Base-by-base conservation (phyloP, 768 basidiomycete species). In the Suillus spraguei region DNA sequence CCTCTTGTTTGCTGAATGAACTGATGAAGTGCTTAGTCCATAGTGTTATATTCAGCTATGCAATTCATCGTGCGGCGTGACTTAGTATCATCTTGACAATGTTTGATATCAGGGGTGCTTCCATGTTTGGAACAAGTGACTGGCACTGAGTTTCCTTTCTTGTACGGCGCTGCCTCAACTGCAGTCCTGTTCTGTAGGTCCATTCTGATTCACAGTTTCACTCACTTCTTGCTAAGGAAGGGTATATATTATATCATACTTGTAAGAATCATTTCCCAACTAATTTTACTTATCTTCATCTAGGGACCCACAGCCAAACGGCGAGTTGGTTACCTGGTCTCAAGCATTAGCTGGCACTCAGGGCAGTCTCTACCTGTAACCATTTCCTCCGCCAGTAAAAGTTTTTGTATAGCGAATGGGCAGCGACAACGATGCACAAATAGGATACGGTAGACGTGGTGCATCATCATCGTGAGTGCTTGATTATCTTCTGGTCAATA, bases 381-480 rank as follows among this genome's bases (percentile, higher is more conserved):
- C 8, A 38, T 38, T 5, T 28, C 24, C 14, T 38, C n/a, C 52
- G 13, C 32, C 22, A 28, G 38, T 53, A 33, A 32, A 53, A 39
- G 9, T 24, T 28, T 5, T 39, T 28, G 16, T 42, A 38, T 67
- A 65, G 53, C 63, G 49, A 36, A 60, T 63, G 28, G 60, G 47
- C 61, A 72, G 69, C 61, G 69, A 68, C 14, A 74, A 79, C 70
- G 72, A 68, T 41, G 50, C 60, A 39, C 49, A 46, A 24, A 68
- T 67, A 46, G 59, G 66, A 24, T 62, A 66, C 5, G 69, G 80
- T 38, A 77, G 82, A 64, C 75, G 72, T 46, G 72, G 71, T 60
- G 70, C 77, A 66, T 81, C 81, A 22, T 74, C 72, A 16, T 74
- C 72, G 79, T 81, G 61, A 67, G 79, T 73, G 44, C 56, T 61